phyloP scores from a whole-genome alignment of 2,329 filamentous ascomycete genomes.

The Scolecobasidium constrictum region DNA sequence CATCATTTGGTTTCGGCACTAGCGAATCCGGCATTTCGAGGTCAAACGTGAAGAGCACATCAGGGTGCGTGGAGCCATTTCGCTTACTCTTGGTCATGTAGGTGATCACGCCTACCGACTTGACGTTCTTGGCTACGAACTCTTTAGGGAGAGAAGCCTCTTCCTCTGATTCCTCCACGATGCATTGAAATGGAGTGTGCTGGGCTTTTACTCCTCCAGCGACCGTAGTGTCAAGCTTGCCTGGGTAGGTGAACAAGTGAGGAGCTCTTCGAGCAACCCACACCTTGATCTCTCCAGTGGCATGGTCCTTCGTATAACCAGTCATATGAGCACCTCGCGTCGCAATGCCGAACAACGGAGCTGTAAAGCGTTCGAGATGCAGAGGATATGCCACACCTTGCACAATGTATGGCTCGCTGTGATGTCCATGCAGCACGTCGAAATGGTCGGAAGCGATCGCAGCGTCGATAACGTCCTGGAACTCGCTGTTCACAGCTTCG shows the following conservation, averaged over 20 bases:
- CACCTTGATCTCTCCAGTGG: constrained; percentile 11
- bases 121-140: constrained; percentile 13
- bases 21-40: constrained; percentile 17
- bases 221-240: constrained; percentile 21
- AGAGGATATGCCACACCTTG: constrained; percentile 22
- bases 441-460: constrained; percentile 25
- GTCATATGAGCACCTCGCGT: constrained; percentile 11
- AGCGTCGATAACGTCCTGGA: constrained; percentile 29
- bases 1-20: constrained; percentile 17
- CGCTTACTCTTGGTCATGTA: constrained; percentile 13
- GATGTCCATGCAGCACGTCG: constrained; percentile 27
- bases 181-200: constrained; percentile 15
- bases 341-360: constrained; percentile 11
- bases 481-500: constrained; percentile 26
- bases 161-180: constrained; percentile 20
- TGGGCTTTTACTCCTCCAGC: constrained; percentile 15
- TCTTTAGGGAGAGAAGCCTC: constrained; percentile 16
- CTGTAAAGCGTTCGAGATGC: constrained; percentile 10
- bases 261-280: constrained; percentile 19
- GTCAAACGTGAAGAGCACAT: constrained; percentile 24
- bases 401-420: constrained; percentile 33
- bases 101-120: constrained; percentile 14
- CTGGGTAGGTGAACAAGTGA: constrained; percentile 20
- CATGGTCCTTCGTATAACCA: constrained; percentile 6
- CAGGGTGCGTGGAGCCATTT: constrained; percentile 18